These are phyloP conservation scores for Pythium vanterpoolii DNA, from an alignment of 352 stramenopile genomes.

Conservation along the genomic window DNA sequence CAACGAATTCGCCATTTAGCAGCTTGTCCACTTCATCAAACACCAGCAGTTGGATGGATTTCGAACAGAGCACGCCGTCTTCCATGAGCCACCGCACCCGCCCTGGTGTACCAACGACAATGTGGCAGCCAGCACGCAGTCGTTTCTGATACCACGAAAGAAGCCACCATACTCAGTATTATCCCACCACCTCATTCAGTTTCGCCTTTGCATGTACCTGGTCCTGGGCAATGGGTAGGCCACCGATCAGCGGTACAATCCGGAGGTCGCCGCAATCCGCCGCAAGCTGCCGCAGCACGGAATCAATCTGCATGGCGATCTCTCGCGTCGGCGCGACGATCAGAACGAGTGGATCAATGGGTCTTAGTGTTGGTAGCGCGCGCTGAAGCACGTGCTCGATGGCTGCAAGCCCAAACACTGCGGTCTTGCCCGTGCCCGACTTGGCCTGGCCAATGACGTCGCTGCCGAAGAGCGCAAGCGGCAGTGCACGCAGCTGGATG, in stretches of 20 bases:
- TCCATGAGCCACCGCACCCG: constrained; percentile 70
- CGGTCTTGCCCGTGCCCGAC: constrained; percentile 81
- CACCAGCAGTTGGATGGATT: constrained; percentile 55
- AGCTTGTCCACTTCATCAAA: constrained; percentile 86
- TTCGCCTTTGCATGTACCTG: constrained; percentile 29
- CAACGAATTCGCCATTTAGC: constrained; percentile 57
- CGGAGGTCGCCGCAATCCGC: constrained; percentile 33
- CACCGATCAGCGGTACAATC: constrained; percentile 58
- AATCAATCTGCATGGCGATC: constrained; percentile 75
- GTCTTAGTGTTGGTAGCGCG: constrained; percentile 12
- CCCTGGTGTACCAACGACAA: constrained; percentile 71
- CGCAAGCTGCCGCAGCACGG: constrained; percentile 53
- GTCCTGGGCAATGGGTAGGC: constrained; percentile 55
- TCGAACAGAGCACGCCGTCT: constrained; percentile 42
- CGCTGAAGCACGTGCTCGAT: constrained; percentile 58
- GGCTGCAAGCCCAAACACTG: constrained; percentile 64
- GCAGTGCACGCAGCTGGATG: constrained; percentile 67
- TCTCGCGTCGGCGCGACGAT: constrained; percentile 78
- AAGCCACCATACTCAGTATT: neutral
- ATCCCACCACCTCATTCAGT: neutral
- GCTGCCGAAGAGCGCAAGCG: constrained; percentile 73
- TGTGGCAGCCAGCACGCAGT: constrained; percentile 45
- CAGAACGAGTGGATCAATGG: constrained; percentile 36
- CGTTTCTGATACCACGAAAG: constrained; percentile 17
- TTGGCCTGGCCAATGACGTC: constrained; percentile 82